A percentile compares a stretch with the other conserved stretches of the same genome.
Conservation (phyloP, 495 filamentous ascomycete species). For the Neurospora terricola region DNA sequence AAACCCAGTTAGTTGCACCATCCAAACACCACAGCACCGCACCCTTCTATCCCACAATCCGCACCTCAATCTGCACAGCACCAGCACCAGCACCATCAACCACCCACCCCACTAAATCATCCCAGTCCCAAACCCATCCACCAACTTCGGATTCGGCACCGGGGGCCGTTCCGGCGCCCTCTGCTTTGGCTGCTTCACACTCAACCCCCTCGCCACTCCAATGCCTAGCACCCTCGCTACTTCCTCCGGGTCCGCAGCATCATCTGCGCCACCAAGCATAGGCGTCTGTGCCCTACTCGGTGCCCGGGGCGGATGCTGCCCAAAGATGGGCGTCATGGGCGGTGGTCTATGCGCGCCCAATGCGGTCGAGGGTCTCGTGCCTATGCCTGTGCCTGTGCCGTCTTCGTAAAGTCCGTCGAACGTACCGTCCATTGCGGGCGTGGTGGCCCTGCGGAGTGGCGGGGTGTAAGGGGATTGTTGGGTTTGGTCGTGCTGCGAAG, state of each 20-base stretch:
- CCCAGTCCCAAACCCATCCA: conserved; percentile 18
- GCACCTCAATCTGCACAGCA: neutral
- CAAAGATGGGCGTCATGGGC: neutral
- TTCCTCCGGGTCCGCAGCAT: neutral
- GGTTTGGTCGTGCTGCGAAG: conserved; percentile 3
- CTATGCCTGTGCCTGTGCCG: neutral
- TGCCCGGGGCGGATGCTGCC: neutral
- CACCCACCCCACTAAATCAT: conserved; percentile 10
- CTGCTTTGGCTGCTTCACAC: conserved; percentile 11
- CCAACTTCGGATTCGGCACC: neutral
- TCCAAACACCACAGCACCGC: neutral
- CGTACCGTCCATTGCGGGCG: conserved; percentile 3
- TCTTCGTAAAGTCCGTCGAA: neutral
- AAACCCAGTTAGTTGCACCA: neutral
- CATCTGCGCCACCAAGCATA: conserved; percentile 3
- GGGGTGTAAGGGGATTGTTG: conserved; percentile 15
- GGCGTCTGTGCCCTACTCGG: conserved; percentile 7
- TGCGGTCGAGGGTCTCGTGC: neutral
- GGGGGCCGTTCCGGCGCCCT: neutral
- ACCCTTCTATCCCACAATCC: neutral
- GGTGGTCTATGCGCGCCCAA: neutral
- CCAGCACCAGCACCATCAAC: neutral
- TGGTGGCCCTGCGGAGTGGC: conserved; percentile 1
- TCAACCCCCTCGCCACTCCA: conserved; percentile 22
- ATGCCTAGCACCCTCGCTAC: conserved; percentile 11